These are phyloP conservation scores for Rostrohypoxylon terebratum DNA, from an alignment of 495 filamentous ascomycete species.

Conservation along the genomic window DNA sequence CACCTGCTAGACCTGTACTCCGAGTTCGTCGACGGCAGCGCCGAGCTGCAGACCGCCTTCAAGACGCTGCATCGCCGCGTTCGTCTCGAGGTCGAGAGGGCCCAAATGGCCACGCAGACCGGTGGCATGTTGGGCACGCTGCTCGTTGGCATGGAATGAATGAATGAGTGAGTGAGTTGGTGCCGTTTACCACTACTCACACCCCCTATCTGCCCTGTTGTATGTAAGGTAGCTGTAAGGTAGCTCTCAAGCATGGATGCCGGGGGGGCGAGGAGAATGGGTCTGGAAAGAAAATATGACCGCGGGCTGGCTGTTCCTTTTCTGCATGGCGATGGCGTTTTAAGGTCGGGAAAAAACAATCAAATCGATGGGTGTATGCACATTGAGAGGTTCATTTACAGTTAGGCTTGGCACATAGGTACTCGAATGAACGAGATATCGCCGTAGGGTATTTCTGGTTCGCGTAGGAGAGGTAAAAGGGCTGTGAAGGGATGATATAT, in stretches of 20 bases:
- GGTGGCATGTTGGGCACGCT: constrained; percentile 88
- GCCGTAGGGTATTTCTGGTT: constrained; percentile 5
- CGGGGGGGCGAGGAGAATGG: not conserved
- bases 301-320: constrained; percentile 29
- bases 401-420: constrained; percentile 21
- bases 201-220: not conserved
- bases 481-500: not conserved
- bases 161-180: not conserved
- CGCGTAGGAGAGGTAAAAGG: not conserved
- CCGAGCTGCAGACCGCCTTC: constrained; percentile 76
- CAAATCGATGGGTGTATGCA: constrained; percentile 1
- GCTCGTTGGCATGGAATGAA: constrained; percentile 53
- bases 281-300: not conserved
- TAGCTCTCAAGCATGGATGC: not conserved
- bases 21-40: constrained; percentile 78
- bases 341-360: constrained; percentile 32
- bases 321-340: constrained; percentile 62
- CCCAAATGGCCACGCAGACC: constrained; percentile 80
- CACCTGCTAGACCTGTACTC: constrained; percentile 88
- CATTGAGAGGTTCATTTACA: constrained; percentile 11
- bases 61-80: constrained; percentile 74
- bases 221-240: not conserved
- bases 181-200: no score
- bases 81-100: constrained; percentile 79
- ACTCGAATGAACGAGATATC: not conserved